These are phyloP conservation scores for Pythium grandisporangium DNA, from an alignment of 352 stramenopile species.

Conservation along the genomic window DNA sequence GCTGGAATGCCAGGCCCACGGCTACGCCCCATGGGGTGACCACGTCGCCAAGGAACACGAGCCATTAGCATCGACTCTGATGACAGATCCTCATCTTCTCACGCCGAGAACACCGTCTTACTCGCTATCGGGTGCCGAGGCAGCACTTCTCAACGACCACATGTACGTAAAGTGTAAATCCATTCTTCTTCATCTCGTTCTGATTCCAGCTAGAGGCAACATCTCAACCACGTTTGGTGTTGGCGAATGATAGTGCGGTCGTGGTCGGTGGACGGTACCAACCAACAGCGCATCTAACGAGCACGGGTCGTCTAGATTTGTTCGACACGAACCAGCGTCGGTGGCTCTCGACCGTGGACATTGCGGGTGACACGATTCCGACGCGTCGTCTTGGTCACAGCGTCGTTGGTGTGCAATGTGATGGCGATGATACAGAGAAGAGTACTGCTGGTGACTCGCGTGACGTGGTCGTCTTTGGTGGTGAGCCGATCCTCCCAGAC, in stretches of 20 bases:
- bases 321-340: slow-evolving; percentile 39
- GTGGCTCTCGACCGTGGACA: slow-evolving; percentile 52
- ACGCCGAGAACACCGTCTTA: too few relatives aligned
- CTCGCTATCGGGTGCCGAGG: slow-evolving; percentile 12
- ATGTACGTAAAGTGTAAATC: slow-evolving; percentile 20
- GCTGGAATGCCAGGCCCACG: slow-evolving; percentile 1
- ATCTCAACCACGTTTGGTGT: background rate
- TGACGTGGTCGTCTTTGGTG: slow-evolving; percentile 45
- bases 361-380: slow-evolving; percentile 32
- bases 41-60: slow-evolving; percentile 23
- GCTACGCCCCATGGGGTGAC: slow-evolving; percentile 30
- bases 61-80: too few relatives aligned
- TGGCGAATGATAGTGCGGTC: slow-evolving; percentile 24
- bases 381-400: slow-evolving; percentile 43
- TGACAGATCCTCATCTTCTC: too few relatives aligned
- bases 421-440: too few relatives aligned
- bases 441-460: too few relatives aligned
- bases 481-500: slow-evolving; percentile 16
- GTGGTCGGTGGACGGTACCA: slow-evolving; percentile 47
- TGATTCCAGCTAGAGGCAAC: too few relatives aligned
- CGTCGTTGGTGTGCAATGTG: slow-evolving; percentile 17
- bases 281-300: slow-evolving; percentile 12
- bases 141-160: slow-evolving; percentile 27
- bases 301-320: slow-evolving; percentile 28
- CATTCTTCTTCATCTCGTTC: background rate